Percentiles rank a stretch among this genome's conserved stretches.
These are phyloP conservation scores for Nakaseomyces delphensis DNA, from an alignment of 1,139 yeast species.

Conservation along the genomic window DNA sequence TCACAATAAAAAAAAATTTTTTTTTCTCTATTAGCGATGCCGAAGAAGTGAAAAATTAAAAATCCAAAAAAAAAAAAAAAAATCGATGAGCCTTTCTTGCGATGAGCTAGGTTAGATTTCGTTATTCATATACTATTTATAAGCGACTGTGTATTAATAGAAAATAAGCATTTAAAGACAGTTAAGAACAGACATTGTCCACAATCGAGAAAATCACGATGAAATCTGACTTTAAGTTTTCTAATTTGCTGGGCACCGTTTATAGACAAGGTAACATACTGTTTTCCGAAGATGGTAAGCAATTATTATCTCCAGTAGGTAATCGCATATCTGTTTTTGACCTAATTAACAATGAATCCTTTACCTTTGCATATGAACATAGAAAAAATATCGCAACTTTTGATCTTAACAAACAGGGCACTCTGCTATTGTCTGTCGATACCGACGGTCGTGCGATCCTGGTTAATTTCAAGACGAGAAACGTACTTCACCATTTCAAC, in stretches of 20 bases:
- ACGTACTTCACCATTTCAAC: conserved; percentile 91
- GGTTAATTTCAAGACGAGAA: conserved; percentile 73
- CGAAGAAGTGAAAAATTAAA: too few species aligned
- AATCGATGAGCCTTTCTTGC: conserved; percentile 4
- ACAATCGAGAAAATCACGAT: too few species aligned
- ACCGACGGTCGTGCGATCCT: conserved; percentile 88
- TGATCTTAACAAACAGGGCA: conserved; percentile 75
- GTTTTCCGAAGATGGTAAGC: conserved; percentile 82
- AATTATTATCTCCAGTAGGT: conserved; percentile 85
- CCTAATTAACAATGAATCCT: conserved; percentile 72
- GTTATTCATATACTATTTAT: too few species aligned
- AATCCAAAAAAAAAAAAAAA: conserved; percentile 10
- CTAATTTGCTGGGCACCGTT: conserved; percentile 88
- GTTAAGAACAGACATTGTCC: too few species aligned
- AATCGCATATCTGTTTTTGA: conserved; percentile 88
- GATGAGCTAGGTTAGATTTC: too few species aligned
- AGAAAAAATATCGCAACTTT: conserved; percentile 72
- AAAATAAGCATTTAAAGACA: too few species aligned
- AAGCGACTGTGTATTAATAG: too few species aligned
- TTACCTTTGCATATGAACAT: conserved; percentile 88
- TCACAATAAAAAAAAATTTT: conserved; percentile 8
- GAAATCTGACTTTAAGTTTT: conserved; percentile 59
- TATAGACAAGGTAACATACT: conserved; percentile 83
- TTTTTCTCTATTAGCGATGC: conserved; percentile 14
- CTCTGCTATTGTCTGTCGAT: conserved; percentile 78